Base-by-base conservation (phyloP, 2,329 filamentous ascomycete species). In the Aspergillus fumigatus region DNA sequence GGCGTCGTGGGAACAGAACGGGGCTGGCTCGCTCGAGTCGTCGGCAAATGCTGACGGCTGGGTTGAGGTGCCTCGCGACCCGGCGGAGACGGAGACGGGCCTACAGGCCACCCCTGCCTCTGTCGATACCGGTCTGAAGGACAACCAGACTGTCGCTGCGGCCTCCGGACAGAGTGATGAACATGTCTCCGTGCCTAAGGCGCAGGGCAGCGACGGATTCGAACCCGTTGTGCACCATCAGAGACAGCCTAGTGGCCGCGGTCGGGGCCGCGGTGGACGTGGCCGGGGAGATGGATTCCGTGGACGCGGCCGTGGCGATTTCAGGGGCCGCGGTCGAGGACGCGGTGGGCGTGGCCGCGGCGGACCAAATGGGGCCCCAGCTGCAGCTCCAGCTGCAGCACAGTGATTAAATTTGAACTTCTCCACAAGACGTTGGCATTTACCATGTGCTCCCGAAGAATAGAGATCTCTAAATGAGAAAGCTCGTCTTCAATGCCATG, bases 101-200 rank as follows among this genome's bases (percentile, higher is more conserved):
- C 71, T 84, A 45, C 76, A 80, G 49, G 84, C 84, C 26, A 85
- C 83, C n/a, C 83, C 85, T 49, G 85, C 84, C 6, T 77, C 78
- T 8, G 73, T 77, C 5, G 88, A 94, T 63, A 84, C 81, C 29
- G 84, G 83, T 41, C 69, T 83, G 52, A 76, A 79, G 51, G 82
- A 83, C 40, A 83, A 82, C 19, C 82, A 84, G 48, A 84, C 83
- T 6, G 76, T 77, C 41, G 70, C 76, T 54, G 66, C 71, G 19
- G 80, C 81, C 66, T 79, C 80, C 29, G 85, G 88, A 69, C 91
- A 87, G 66, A 95, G 90, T 90, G 90, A 90, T 26, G 91, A 96
- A 67, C 89, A 94, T 59, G 84, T 89, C 65, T 84, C 88, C 19
- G 84, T 58, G 73, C 71, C 54, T 72, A 74, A 70, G 60, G 60